Base-by-base conservation (phyloP, 2,329 filamentous ascomycete genomes). In the Huntiella decipiens region DNA sequence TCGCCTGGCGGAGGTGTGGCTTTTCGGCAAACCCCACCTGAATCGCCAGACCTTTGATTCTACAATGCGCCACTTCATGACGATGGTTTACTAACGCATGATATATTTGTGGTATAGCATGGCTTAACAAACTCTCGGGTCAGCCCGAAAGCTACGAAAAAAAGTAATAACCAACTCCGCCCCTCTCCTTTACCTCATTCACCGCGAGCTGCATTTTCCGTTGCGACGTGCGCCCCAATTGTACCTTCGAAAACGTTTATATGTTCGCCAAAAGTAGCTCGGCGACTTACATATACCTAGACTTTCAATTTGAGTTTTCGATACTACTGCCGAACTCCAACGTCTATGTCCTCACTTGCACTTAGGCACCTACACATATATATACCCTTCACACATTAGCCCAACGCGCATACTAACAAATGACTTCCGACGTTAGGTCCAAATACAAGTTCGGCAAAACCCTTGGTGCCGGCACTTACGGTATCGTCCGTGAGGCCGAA, bases 71-170 rank as follows among this genome's bases (percentile, higher is more conserved):
- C 12, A 16, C 43, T 12, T 28, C 35, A n/a, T 15, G 4, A 15
- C 12, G 13, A 15, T 32, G 13, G 17, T 32, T 32, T 46, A 44
- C 48, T 50, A 46, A 50, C 48, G 31, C 31, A 34, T 33, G 11
- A 19, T 5, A 16, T 35, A 38, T 3, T 59, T 34, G 11, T 41
- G 8, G 33, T 35, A 41, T 46, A 50, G 48, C 44, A 36, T 50
- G 48, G 84, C 72, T 95, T 57, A 93, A 88, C 67, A 86, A 88
- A 74, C 81, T 95, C 58, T 84, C 92, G 58, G 86, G 87, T 63
- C 88, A 96, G 68, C 88, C 88, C 55, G 86, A 93, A 56, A 95
- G 85, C 67, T 98, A 98, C 69, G 91, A 96, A 61, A 94, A 93
- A 67, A 98, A 98, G 84, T 92, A 67, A 58, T 68, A 58, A 48